These are phyloP conservation scores for Colletotrichum truncatum DNA, from an alignment of 2,329 filamentous ascomycete genomes.

Conservation along the genomic window DNA sequence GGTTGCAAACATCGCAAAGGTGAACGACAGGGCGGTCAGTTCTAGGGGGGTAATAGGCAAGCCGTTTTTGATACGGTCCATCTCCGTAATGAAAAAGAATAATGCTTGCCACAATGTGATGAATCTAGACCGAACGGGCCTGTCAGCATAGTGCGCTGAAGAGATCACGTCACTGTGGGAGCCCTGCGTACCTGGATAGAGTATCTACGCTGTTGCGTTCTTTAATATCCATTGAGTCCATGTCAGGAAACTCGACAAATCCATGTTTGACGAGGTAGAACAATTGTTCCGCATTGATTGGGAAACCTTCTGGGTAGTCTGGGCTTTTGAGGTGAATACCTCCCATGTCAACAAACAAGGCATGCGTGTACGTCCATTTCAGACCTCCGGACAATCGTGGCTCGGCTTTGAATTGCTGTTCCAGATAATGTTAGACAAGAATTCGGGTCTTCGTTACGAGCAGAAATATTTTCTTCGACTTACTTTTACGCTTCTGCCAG, in stretches of 20 bases:
- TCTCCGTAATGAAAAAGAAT: conserved; percentile 36
- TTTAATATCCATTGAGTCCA: conserved; percentile 36
- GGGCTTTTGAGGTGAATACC: conserved; percentile 44
- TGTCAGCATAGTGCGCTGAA: too few relatives aligned
- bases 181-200: conserved; percentile 35
- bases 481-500: conserved; percentile 41
- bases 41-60: conserved; percentile 38
- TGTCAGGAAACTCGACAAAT: conserved; percentile 38
- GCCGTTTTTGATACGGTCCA: conserved; percentile 30
- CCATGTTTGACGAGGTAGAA: conserved; percentile 39
- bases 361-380: conserved; percentile 49
- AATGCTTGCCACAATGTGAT: conserved; percentile 35
- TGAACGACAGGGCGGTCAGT: conserved; percentile 37
- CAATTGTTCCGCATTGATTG: conserved; percentile 46
- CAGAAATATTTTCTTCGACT: too few relatives aligned
- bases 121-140: too few relatives aligned
- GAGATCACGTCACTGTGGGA: too few relatives aligned
- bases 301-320: conserved; percentile 41
- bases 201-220: conserved; percentile 42
- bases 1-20: conserved; percentile 34
- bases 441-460: too few relatives aligned
- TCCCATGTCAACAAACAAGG: conserved; percentile 52
- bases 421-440: background rate
- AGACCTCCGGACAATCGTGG: conserved; percentile 14
- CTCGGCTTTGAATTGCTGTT: conserved; percentile 30